These are phyloP conservation scores for Trichoderma atroviride DNA, from an alignment of 2,329 filamentous ascomycete species.

Conservation along the genomic window DNA sequence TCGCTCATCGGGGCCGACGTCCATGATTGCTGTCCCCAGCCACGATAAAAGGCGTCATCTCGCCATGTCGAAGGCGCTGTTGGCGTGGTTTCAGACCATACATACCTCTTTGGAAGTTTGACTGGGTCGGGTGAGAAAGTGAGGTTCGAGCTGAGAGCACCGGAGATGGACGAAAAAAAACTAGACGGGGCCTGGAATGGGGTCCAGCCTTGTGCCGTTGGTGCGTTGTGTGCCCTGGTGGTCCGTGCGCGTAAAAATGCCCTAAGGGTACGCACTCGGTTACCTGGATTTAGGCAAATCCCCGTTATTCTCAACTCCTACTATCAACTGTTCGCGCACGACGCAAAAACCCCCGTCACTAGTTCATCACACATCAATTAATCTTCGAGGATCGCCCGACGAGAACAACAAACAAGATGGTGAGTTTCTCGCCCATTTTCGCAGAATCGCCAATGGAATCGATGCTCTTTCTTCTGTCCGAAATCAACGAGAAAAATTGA, in stretches of 20 bases:
- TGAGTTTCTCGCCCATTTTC: conserved; percentile 45
- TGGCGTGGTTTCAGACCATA: conserved; percentile 35
- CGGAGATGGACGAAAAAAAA: conserved; percentile 29
- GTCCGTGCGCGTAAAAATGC: conserved; percentile 49
- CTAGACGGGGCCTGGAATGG: not conserved
- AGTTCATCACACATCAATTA: conserved; percentile 42
- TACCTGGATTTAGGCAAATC: conserved; percentile 43
- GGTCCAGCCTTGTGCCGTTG: conserved; percentile 29
- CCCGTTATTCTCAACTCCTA: conserved; percentile 37
- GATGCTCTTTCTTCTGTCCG: conserved; percentile 1
- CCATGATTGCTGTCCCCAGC: conserved; percentile 65
- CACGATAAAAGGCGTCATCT: conserved; percentile 54
- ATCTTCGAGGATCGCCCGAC: conserved; percentile 73
- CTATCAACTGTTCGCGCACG: conserved; percentile 37
- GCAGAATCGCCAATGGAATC: not conserved
- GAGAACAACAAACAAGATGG: conserved; percentile 62
- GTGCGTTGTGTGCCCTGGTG: conserved; percentile 46
- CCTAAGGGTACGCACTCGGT: conserved; percentile 41
- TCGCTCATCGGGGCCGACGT: conserved; percentile 34
- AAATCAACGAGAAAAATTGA: conserved; percentile 5
- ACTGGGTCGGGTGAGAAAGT: conserved; percentile 34
- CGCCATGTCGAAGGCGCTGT: conserved; percentile 41
- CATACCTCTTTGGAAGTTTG: conserved; percentile 47
- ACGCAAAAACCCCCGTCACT: conserved; percentile 36
- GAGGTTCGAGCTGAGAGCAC: conserved; percentile 30